Evolutionary conservation across 1,139 yeast species (phyloP), one percentile per base, ranked within the genome.

Genomic region (Pneumocystis jirovecii): DNA sequence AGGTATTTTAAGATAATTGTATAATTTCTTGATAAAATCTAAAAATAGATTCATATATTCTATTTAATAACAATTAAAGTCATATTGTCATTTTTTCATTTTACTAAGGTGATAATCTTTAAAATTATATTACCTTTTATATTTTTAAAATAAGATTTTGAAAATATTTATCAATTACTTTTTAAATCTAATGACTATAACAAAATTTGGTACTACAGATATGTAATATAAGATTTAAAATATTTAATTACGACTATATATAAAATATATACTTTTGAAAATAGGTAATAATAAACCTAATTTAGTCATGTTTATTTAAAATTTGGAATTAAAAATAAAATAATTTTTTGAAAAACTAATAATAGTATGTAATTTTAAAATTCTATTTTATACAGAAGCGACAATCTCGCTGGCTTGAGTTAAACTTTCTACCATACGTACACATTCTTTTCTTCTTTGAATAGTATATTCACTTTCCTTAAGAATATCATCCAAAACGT

Each of bases 391-490:
- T 25, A 50, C 57, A 17, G 56, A 66, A 31, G 95, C 84, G 61
- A 93, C 97, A 74, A 93, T 91, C 73, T 87, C 95, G 70, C 89
- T 85, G 31, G 98, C 98, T 76, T 89, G 86, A 72, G 80, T 83
- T 76, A 93, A 82, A 65, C 91, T 93, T 71, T 88, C 91, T 66
- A 93, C 96, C 97, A 93, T 93, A 79, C 87, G 88, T 74, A 85
- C 79, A 76, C 97, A 91, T 76, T 93, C 98, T 75, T 86, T 87
- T 77, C 98, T 87, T 81, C 96, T 85, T 76, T 90, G 95, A 68
- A 90, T 90, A 0, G 97, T 93, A 70, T 85, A 78, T 71, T 93
- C 98, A 73, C 90, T 90, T 77, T 93, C 98, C 77, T 87, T 89
- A 61, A 93, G 90, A 75, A 93, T 80, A 65, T 85, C 89, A 64